Percentiles rank a stretch among this genome's conserved stretches.
phyloP scores from a whole-genome alignment of 129 eudicot genomes.

The Centella asiatica region DNA sequence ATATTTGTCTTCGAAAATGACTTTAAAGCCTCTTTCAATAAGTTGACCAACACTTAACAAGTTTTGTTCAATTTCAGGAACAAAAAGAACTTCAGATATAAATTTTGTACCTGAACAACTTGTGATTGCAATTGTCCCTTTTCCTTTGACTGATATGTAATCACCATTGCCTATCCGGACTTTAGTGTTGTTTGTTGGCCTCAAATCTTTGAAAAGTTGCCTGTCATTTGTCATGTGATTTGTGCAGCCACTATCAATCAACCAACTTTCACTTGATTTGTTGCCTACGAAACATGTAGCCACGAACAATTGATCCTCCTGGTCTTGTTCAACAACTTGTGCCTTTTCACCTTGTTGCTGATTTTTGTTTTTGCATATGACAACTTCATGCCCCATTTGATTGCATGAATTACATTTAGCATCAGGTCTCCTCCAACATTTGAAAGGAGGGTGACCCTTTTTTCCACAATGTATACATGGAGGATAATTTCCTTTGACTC shows the following conservation, averaged over 20 bases:
- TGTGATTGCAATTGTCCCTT: conserved; percentile 4
- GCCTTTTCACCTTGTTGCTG: too few species aligned
- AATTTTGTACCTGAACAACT: background rate
- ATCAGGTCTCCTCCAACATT: too few species aligned
- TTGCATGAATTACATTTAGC: background rate
- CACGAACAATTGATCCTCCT: background rate
- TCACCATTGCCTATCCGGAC: conserved; percentile 4
- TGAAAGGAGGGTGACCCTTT: background rate
- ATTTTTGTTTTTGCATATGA: conserved; percentile 2
- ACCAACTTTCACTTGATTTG: too few species aligned
- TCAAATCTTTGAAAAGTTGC: background rate
- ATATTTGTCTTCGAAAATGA: too few species aligned
- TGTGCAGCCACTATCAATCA: conserved; percentile 3
- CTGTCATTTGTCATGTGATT: conserved; percentile 7
- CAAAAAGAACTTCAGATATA: too few species aligned
- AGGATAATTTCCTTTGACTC: background rate
- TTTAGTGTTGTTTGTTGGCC: background rate
- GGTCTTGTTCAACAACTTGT: too few species aligned
- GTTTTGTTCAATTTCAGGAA: too few species aligned
- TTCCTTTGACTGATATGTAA: background rate
- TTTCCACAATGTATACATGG: background rate
- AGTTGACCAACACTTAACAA: too few species aligned
- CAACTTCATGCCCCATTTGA: conserved; percentile 1
- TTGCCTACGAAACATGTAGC: too few species aligned
- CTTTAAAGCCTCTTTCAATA: too few species aligned